These are phyloP conservation scores for Chaetomiaceae sp. DNA, from an alignment of 2,329 filamentous ascomycete genomes.

Conservation along the genomic window DNA sequence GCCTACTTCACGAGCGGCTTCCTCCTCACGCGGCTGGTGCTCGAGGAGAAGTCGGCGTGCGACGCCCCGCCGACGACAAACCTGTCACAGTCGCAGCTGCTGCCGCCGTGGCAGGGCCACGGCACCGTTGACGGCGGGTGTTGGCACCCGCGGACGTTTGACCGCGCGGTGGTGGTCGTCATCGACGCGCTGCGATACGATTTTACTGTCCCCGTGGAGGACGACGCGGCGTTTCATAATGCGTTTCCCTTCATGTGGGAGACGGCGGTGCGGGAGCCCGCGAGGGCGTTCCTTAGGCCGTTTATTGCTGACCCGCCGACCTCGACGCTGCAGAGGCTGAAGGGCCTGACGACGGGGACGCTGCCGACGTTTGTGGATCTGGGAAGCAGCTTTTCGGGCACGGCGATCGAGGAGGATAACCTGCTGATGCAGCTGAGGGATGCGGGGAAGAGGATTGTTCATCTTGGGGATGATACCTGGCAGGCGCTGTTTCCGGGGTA, in stretches of 20 bases:
- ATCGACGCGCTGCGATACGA: conserved; percentile 96
- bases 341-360: conserved; percentile 91
- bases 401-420: conserved; percentile 91
- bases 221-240: conserved; percentile 68
- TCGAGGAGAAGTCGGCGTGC: conserved; percentile 73
- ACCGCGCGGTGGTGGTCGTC: conserved; percentile 84
- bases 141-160: conserved; percentile 93
- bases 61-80: conserved; percentile 57
- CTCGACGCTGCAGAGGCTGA: conserved; percentile 84
- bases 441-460: conserved; percentile 71
- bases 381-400: conserved; percentile 92
- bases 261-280: conserved; percentile 66
- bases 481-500: conserved; percentile 88
- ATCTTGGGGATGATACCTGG: conserved; percentile 98
- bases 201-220: conserved; percentile 77
- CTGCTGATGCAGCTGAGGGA: conserved; percentile 62
- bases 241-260: conserved; percentile 84
- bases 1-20: conserved; percentile 95
- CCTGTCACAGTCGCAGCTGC: conserved; percentile 11
- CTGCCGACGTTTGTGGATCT: conserved; percentile 91
- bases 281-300: conserved; percentile 82
- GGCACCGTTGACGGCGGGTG: conserved; percentile 63
- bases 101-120: conserved; percentile 39
- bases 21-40: conserved; percentile 77
- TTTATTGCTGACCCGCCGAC: conserved; percentile 98